Evolutionary conservation across 2,329 filamentous ascomycete species (phyloP).

Genomic region (Colletotrichum sp.): DNA sequence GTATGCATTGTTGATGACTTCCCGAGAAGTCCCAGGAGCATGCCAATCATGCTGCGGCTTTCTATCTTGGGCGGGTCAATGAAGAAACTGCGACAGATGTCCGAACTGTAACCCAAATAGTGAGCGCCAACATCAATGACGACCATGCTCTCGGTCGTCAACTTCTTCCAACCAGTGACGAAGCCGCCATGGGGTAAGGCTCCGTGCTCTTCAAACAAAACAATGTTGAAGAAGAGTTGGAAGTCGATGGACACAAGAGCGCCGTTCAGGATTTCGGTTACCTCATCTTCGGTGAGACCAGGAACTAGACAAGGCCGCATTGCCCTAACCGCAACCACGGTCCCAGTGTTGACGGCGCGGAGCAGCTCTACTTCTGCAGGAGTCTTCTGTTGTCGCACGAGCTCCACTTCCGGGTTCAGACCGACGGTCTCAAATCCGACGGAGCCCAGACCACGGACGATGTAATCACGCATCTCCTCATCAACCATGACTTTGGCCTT

Average conservation of each 20-base stretch:
- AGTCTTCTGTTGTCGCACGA: conserved; percentile 64
- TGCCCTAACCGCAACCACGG: conserved; percentile 63
- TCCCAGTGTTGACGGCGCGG: conserved; percentile 67
- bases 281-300: conserved; percentile 63
- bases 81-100: conserved; percentile 69
- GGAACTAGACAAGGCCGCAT: conserved; percentile 61
- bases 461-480: conserved; percentile 69
- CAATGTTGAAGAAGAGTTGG: conserved; percentile 67
- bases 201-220: conserved; percentile 63
- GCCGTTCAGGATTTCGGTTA: conserved; percentile 59
- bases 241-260: conserved; percentile 60
- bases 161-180: conserved; percentile 53
- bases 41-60: background rate
- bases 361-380: conserved; percentile 61
- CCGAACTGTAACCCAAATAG: conserved; percentile 66
- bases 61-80: conserved; percentile 35
- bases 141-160: conserved; percentile 61
- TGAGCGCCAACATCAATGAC: conserved; percentile 69
- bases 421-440: conserved; percentile 63
- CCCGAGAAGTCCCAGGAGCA: background rate
- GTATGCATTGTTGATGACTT: background rate
- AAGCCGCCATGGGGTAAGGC: conserved; percentile 60
- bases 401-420: conserved; percentile 58
- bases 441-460: conserved; percentile 58
- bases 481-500: conserved; percentile 62